Conservation (phyloP, 257 asterid species). For the Nicotiana noctiflora region DNA sequence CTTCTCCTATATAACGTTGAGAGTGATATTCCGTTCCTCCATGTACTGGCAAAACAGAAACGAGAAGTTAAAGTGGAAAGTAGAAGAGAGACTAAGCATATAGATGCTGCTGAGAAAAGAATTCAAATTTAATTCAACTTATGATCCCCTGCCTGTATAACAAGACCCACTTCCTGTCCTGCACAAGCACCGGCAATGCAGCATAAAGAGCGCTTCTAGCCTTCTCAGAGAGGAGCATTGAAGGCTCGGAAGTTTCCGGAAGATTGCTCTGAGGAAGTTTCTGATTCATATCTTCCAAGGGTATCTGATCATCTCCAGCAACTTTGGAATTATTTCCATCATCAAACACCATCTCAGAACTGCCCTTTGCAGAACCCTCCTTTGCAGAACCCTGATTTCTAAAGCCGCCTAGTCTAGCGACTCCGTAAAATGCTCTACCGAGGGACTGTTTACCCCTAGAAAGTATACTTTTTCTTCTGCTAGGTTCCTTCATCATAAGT, state of each 20-base stretch:
- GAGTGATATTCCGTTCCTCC: slow-evolving; percentile 95
- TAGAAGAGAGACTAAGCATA: slow-evolving; percentile 5
- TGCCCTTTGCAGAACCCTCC: slow-evolving; percentile 35
- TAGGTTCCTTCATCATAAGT: slow-evolving; percentile 42
- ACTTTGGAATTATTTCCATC: slow-evolving; percentile 28
- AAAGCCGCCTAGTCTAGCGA: slow-evolving; percentile 61
- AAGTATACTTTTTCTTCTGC: slow-evolving; percentile 55
- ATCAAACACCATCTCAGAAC: slow-evolving; percentile 37
- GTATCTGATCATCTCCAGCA: slow-evolving; percentile 35
- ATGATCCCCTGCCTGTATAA: slow-evolving; percentile 55
- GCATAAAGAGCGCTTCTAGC: slow-evolving; percentile 49
- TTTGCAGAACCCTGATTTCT: slow-evolving; percentile 42
- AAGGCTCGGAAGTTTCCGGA: slow-evolving; percentile 84
- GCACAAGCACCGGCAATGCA: slow-evolving; percentile 67
- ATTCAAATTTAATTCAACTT: slow-evolving; percentile 8
- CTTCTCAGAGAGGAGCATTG: slow-evolving; percentile 78
- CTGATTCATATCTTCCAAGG: slow-evolving; percentile 40
- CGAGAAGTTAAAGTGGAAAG: slow-evolving; percentile 1
- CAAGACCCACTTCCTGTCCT: slow-evolving; percentile 83
- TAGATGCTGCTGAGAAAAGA: background rate
- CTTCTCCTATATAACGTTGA: slow-evolving; percentile 88
- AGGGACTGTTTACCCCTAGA: slow-evolving; percentile 74
- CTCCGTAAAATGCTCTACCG: slow-evolving; percentile 56
- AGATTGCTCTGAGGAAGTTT: slow-evolving; percentile 24
- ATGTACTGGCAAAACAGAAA: slow-evolving; percentile 51